Base-by-base conservation (phyloP, 1,139 yeast species). In the Suhomyces bribrorum region DNA sequence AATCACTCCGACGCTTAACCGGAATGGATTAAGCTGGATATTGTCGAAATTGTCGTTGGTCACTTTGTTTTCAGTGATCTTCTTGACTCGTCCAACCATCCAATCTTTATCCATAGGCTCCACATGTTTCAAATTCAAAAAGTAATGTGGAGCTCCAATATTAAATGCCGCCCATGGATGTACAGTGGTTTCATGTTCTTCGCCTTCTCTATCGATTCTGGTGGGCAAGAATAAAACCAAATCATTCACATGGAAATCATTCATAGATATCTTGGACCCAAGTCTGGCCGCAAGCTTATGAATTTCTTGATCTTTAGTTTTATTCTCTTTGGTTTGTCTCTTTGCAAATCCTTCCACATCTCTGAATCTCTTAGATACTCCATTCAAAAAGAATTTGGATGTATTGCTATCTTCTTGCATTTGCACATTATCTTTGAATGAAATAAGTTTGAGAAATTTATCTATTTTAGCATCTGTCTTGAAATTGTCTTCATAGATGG, bases 321-420 rank as follows among this genome's bases (percentile, higher is more conserved):
- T 79, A 47, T 79, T 83, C 49, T 89, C 96, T 53, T 83, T 83
- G 41, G 90, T 86, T 43, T 87, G 73, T 53, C 81, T 85, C 53
- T 94, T 82, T 1, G 97, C 97, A 50, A 89, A 73, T n/a, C 84
- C 81, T 59, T 92, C 97, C 35, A 90, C 95, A 56, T 90, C 97
- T 43, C 78, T 79, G 54, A 92, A 89, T 44, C 98, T 71, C 54
- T 84, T 82, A 24, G 83, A 72, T 2, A 89, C 81, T 1, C 89
- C 82, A 34, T 75, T 74, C 35, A 81, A 72, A 52, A 84, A 81
- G 40, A 83, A 66, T 29, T 48, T 53, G 26, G 70, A 44, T 13
- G 43, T 49, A 14, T 45, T 36, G 18, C 38, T 37, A 27, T 56
- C 61, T 11, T 57, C 62, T 29, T 57, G 62, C 23, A 59, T 41